Evolutionary conservation across 371 early-diverging fungal genomes (phyloP).

Genomic region (Phascolomyces articulosus): DNA sequence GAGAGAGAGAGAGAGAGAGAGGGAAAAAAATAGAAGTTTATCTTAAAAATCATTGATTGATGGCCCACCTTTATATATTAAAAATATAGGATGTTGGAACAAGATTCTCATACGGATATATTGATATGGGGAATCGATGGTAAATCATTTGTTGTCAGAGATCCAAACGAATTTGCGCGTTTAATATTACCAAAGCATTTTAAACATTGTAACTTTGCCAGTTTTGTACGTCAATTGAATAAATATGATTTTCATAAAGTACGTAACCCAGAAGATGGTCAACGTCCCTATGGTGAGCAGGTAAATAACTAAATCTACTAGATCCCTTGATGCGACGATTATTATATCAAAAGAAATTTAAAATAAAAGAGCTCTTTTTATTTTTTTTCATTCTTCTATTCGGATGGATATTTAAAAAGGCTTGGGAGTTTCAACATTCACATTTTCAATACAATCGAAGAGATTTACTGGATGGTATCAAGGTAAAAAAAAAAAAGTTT

Average conservation of each 20-base stretch:
- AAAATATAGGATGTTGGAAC: constrained; percentile 57
- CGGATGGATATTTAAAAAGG: too few relatives aligned
- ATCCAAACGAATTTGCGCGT: constrained; percentile 76
- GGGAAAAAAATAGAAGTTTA: neutral
- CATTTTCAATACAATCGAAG: constrained; percentile 65
- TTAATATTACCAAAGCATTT: constrained; percentile 83
- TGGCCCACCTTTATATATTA: neutral
- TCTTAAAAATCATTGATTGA: neutral
- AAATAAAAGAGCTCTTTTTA: neutral
- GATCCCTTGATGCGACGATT: too few relatives aligned
- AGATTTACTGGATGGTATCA: constrained; percentile 66
- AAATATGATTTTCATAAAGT: constrained; percentile 94
- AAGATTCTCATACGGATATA: constrained; percentile 63
- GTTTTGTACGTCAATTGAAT: constrained; percentile 95
- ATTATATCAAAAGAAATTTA: neutral
- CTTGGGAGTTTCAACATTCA: constrained; percentile 82
- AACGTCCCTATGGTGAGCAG: constrained; percentile 67
- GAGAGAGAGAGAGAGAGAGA: too few relatives aligned
- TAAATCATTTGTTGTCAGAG: constrained; percentile 81
- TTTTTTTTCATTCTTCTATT: too few relatives aligned
- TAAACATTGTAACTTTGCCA: constrained; percentile 91
- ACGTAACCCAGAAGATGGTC: constrained; percentile 57
- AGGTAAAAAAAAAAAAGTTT: constrained; percentile 23
- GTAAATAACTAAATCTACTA: too few relatives aligned
- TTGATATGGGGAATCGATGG: constrained; percentile 80